Conservation (phyloP, 352 stramenopile genomes). For the Globisporangium megalacanthum region DNA sequence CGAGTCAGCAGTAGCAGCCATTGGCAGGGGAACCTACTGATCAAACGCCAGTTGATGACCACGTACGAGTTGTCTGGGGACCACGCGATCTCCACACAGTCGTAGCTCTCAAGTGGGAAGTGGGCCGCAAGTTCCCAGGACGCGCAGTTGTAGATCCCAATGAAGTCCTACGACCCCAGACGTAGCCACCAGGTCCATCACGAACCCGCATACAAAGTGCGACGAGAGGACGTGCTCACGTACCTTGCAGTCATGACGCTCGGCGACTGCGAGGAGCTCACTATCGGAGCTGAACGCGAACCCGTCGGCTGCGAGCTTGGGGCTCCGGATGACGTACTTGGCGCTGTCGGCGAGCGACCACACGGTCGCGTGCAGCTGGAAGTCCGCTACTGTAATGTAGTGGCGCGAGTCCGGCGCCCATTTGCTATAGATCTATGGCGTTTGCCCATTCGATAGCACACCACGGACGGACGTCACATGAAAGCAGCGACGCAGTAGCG, state of each 20-base stretch:
- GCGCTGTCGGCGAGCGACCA: constrained; percentile 67
- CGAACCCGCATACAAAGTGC: background rate
- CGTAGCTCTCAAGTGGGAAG: constrained; percentile 75
- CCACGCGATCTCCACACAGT: constrained; percentile 70
- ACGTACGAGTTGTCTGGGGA: constrained; percentile 65
- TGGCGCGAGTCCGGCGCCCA: constrained; percentile 66
- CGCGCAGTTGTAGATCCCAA: constrained; percentile 73
- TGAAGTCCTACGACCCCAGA: constrained; percentile 38
- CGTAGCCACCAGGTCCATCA: too few relatives aligned
- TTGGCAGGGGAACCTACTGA: too few relatives aligned
- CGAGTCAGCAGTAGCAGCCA: too few relatives aligned
- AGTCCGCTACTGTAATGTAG: constrained; percentile 78
- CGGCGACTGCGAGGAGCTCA: constrained; percentile 53
- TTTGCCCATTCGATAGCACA: too few relatives aligned
- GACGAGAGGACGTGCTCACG: background rate
- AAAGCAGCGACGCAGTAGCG: too few relatives aligned
- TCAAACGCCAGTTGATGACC: too few relatives aligned
- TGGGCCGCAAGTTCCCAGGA: constrained; percentile 66
- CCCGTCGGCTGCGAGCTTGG: constrained; percentile 62
- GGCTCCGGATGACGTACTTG: constrained; percentile 54
- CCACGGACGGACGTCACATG: background rate
- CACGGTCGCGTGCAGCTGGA: constrained; percentile 76
- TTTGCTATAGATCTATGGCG: constrained; percentile 18
- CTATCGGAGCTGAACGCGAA: constrained; percentile 61
- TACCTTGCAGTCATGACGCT: constrained; percentile 78